Percentiles rank a stretch among this genome's conserved stretches.
These are phyloP conservation scores for Suillus subalutaceus DNA, from an alignment of 768 basidiomycete species.

Conservation along the genomic window DNA sequence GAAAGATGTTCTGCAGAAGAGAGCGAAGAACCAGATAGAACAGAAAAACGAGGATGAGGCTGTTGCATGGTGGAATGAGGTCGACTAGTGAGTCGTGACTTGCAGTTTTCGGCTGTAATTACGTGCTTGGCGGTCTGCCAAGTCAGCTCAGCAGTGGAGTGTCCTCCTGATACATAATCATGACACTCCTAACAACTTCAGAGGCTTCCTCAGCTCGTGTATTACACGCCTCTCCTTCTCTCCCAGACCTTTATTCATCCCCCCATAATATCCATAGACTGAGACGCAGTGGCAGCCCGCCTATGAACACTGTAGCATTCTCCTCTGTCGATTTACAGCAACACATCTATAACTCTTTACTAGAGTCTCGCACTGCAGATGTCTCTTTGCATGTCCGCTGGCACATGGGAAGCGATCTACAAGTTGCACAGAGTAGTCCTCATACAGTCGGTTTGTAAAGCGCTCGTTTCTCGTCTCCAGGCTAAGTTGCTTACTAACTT, in stretches of 20 bases:
- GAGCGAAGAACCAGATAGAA: constrained; percentile 61
- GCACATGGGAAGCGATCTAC: constrained; percentile 75
- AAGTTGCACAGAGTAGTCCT: constrained; percentile 83
- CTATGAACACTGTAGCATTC: constrained; percentile 44
- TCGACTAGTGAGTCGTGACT: not conserved
- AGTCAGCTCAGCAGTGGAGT: not conserved
- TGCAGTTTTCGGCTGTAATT: constrained; percentile 1
- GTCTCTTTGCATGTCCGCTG: constrained; percentile 70
- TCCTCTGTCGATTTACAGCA: constrained; percentile 64
- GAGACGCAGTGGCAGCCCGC: constrained; percentile 3
- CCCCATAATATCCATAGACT: not conserved
- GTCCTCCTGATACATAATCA: constrained; percentile 11
- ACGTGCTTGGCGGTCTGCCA: not conserved
- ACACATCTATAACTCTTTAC: constrained; percentile 77
- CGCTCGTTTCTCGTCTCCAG: no score
- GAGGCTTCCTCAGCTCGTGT: constrained; percentile 8
- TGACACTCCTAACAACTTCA: constrained; percentile 9
- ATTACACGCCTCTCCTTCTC: constrained; percentile 17
- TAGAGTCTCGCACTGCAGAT: constrained; percentile 75
- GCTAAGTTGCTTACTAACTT: not conserved
- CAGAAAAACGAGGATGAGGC: constrained; percentile 69
- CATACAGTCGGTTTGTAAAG: constrained; percentile 69
- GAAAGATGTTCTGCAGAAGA: constrained; percentile 49
- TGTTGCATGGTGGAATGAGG: constrained; percentile 43
- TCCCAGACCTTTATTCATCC: constrained; percentile 13